Base-by-base conservation (phyloP, 2,329 filamentous ascomycete genomes). In the Penicillium concentricum region DNA sequence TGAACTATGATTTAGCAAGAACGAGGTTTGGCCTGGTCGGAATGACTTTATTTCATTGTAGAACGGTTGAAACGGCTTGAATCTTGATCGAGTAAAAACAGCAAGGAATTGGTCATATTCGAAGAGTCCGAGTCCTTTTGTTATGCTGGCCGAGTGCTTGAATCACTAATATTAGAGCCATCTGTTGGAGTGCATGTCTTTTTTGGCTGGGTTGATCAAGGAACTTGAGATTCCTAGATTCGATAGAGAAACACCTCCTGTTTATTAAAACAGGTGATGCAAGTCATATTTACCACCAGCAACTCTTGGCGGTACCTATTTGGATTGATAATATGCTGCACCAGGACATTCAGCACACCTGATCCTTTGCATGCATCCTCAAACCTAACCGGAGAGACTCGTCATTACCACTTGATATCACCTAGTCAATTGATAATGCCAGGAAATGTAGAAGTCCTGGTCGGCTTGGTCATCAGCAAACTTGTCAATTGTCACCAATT, bases 351-450 rank as follows among this genome's bases (percentile, higher is more conserved):
- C 4, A 46, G 26, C 41, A 44, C 39, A 51, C 26, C 48, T 56
- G 48, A 52, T 46, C 34, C n/a, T 56, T 46, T 39, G 24, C 34
- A 22, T 52, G 54, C 20, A 41, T 54, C n/a, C 4, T 52, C 16
- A 37, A 54, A 28, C 16, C 26, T n/a, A 32, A 10, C 28, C 10
- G 28, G 13, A 51, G 34, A 45, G 15, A 30, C 20, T 45, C 16
- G 30, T 13, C 18, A 45, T 39, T 24, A 13, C 39, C 32, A 51
- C 13, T 44, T 22, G 53, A 13, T 18, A 20, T 34, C 20, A 39
- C 34, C 8, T 4, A 15, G 9, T 46, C 42, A 56, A 52, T 51
- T 45, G 48, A 24, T 13, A 7, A 48, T 34, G 7, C 8, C 24
- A 18, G 37, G 43, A 18, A 48, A 32, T 39, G 12, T 24, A 16